Percentiles rank a stretch among this genome's conserved stretches.
phyloP scores from a whole-genome alignment of 2,329 filamentous ascomycete species.

The Stemphylium vesicarium region DNA sequence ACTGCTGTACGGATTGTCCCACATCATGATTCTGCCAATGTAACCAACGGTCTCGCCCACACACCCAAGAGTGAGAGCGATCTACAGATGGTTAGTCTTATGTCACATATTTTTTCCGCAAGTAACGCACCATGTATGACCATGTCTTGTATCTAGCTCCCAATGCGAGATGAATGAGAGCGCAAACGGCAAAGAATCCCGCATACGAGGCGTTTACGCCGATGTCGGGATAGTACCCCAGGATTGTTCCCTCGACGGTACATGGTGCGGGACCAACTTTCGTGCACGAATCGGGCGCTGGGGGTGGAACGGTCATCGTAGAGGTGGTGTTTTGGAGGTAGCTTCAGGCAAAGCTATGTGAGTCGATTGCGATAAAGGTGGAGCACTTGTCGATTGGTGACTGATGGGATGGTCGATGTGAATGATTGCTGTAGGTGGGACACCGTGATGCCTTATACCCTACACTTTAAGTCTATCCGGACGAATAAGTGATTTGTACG shows the following conservation, averaged over 20 bases:
- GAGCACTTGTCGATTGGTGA: background rate
- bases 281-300: constrained; percentile 25
- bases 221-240: constrained; percentile 61
- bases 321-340: background rate
- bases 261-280: constrained; percentile 41
- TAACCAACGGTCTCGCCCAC: constrained; percentile 63
- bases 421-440: constrained; percentile 2
- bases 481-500: constrained; percentile 9
- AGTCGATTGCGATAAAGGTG: background rate
- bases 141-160: constrained; percentile 61
- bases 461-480: background rate
- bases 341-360: background rate
- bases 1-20: constrained; percentile 59
- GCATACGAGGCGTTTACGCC: constrained; percentile 61
- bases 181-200: constrained; percentile 58
- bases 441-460: constrained; percentile 24
- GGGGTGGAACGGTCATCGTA: constrained; percentile 29
- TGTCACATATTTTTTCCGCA: background rate
- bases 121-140: constrained; percentile 54
- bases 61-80: constrained; percentile 57
- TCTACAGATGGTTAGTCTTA: constrained; percentile 21
- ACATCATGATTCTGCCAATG: constrained; percentile 60
- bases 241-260: constrained; percentile 56
- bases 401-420: background rate
- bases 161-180: constrained; percentile 56